These are phyloP conservation scores for Clonostachys solani DNA, from an alignment of 2,329 filamentous ascomycete species.

Conservation along the genomic window DNA sequence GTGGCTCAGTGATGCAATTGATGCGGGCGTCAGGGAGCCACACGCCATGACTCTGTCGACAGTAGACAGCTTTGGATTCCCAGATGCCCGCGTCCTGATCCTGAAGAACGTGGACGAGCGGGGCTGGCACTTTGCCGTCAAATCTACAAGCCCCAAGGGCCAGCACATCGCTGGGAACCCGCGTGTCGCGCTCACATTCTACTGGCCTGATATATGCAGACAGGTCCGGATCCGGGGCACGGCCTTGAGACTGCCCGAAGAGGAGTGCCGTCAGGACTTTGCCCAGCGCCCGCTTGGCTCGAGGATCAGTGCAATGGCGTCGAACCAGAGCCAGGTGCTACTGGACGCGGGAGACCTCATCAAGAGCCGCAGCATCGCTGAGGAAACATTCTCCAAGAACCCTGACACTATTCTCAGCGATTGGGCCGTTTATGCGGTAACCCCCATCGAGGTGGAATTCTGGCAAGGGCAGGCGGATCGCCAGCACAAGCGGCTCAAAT, in stretches of 20 bases:
- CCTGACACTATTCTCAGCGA: too few relatives aligned
- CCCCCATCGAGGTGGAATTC: too few relatives aligned
- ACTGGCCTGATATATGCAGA: slow-evolving; percentile 5
- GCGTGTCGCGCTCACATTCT: slow-evolving; percentile 5
- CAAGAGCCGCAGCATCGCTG: too few relatives aligned
- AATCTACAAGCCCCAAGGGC: slow-evolving; percentile 5
- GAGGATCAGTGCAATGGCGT: too few relatives aligned
- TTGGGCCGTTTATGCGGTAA: too few relatives aligned
- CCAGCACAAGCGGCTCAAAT: too few relatives aligned
- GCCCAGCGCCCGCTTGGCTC: neutral
- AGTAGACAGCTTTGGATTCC: slow-evolving; percentile 2
- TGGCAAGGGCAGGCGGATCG: too few relatives aligned
- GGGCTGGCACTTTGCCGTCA: slow-evolving; percentile 7
- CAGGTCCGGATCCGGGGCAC: slow-evolving; percentile 4
- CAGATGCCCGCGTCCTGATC: slow-evolving; percentile 6
- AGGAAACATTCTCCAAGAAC: too few relatives aligned
- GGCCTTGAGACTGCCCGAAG: neutral
- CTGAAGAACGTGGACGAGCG: slow-evolving; percentile 5
- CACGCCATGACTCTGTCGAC: slow-evolving; percentile 8
- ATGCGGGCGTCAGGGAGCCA: slow-evolving; percentile 1
- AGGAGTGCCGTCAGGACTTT: slow-evolving; percentile 3
- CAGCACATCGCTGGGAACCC: slow-evolving; percentile 1
- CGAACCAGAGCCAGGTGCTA: too few relatives aligned
- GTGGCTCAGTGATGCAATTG: too few relatives aligned
- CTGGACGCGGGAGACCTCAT: too few relatives aligned